Percentiles rank a stretch among this genome's conserved stretches.
phyloP scores from a whole-genome alignment of 2,329 filamentous ascomycete species.

The Paradendryphiella salina region DNA sequence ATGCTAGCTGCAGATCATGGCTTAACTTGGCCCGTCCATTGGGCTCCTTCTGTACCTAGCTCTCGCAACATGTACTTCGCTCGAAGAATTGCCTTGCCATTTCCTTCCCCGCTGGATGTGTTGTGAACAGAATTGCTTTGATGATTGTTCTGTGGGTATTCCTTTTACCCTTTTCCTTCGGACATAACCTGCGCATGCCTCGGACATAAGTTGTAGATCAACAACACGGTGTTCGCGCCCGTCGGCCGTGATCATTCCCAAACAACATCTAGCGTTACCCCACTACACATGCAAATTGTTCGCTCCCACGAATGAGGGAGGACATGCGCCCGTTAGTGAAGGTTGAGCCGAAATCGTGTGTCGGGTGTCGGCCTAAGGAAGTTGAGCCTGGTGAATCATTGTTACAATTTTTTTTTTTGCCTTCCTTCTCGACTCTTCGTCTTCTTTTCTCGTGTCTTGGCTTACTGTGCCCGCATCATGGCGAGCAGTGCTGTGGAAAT shows the following conservation, averaged over 20 bases:
- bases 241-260: slow-evolving; percentile 10
- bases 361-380: slow-evolving; percentile 26
- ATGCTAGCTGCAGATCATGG: too few relatives aligned
- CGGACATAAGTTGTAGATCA: not conserved
- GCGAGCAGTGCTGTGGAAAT: slow-evolving; percentile 23
- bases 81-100: too few relatives aligned
- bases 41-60: too few relatives aligned
- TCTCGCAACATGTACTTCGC: too few relatives aligned
- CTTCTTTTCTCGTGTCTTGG: slow-evolving; percentile 4
- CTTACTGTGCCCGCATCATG: slow-evolving; percentile 19
- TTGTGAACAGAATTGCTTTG: too few relatives aligned
- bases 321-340: not conserved
- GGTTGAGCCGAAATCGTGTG: slow-evolving; percentile 15
- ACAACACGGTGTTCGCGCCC: slow-evolving; percentile 1
- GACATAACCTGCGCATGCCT: not conserved
- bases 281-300: slow-evolving; percentile 23
- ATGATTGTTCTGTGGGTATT: not conserved
- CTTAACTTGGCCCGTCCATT: too few relatives aligned
- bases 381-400: slow-evolving; percentile 1
- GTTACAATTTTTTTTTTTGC: not conserved
- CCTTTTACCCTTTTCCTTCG: not conserved
- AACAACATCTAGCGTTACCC: slow-evolving; percentile 30
- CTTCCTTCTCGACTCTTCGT: slow-evolving; percentile 11
- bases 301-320: slow-evolving; percentile 17
- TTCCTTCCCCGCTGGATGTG: too few relatives aligned